Evolutionary conservation across 257 asterid species (phyloP).

Genomic region (Dorcoceras hygrometricum): DNA sequence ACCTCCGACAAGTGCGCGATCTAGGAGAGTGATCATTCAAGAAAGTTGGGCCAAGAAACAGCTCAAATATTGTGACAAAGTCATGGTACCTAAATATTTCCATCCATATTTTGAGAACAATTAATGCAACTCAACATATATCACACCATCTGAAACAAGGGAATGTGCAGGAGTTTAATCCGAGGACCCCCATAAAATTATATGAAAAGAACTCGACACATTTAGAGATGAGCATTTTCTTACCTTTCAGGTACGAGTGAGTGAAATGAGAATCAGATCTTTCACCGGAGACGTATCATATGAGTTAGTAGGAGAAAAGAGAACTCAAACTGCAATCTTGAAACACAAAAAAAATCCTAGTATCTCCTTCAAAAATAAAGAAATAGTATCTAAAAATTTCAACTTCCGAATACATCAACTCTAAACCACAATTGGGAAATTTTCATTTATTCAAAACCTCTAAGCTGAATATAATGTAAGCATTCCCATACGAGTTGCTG

Average conservation of each 20-base stretch:
- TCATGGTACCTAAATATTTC: constrained; percentile 32
- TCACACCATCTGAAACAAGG: constrained; percentile 37
- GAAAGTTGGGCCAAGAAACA: constrained; percentile 37
- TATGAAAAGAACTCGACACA: constrained; percentile 13
- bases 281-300: background rate
- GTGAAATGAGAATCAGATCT: background rate
- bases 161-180: constrained; percentile 46
- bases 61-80: constrained; percentile 32
- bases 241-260: constrained; percentile 29
- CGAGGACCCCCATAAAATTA: constrained; percentile 33
- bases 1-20: constrained; percentile 26
- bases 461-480: background rate
- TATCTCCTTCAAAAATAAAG: no score
- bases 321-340: background rate
- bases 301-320: background rate
- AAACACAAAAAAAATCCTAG: background rate
- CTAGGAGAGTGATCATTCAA: constrained; percentile 24
- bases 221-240: constrained; percentile 32
- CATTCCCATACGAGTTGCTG: background rate
- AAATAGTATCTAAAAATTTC: background rate
- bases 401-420: background rate
- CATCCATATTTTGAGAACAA: constrained; percentile 27
- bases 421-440: background rate
- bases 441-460: background rate
- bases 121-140: constrained; percentile 29